Evolutionary conservation across 129 eudicot species (phyloP).

Genomic region (Pittosporum tobira): DNA sequence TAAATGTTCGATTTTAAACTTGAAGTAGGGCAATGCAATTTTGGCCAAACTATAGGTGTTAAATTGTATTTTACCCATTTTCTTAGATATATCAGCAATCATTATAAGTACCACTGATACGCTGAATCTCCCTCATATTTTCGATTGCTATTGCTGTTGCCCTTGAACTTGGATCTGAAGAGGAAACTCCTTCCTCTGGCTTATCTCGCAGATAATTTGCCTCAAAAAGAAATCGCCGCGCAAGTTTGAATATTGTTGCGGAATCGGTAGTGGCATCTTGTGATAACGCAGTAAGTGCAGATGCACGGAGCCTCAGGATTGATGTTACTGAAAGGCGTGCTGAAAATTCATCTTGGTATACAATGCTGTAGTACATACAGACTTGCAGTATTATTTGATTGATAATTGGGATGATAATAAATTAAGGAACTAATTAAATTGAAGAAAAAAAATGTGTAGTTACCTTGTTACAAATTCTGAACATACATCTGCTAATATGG

Average conservation of each 20-base stretch:
- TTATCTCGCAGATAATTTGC: conserved; percentile 26
- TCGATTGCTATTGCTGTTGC: conserved; percentile 11
- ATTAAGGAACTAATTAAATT: too few species aligned
- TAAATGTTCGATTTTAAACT: too few species aligned
- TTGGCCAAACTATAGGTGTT: too few species aligned
- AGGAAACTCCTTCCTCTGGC: conserved; percentile 13
- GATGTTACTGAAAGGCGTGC: conserved; percentile 66
- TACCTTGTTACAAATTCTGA: conserved; percentile 70
- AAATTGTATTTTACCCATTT: too few species aligned
- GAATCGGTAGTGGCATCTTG: conserved; percentile 34
- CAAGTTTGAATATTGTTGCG: conserved; percentile 36
- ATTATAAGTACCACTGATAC: conserved; percentile 9
- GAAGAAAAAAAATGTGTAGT: neutral
- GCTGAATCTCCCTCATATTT: conserved; percentile 8
- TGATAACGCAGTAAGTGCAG: conserved; percentile 59
- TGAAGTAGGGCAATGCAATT: too few species aligned
- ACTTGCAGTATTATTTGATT: neutral
- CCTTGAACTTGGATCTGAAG: conserved; percentile 18
- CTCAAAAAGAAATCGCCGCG: conserved; percentile 32
- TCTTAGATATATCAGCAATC: too few species aligned
- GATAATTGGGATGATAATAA: neutral
- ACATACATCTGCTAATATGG: conserved; percentile 54
- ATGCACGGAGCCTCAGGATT: conserved; percentile 53
- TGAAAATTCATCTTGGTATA: conserved; percentile 62
- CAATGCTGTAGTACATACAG: conserved; percentile 29